These are phyloP conservation scores for Ganoderma sp. DNA, from an alignment of 1,284 basidiomycete species.

Conservation along the genomic window DNA sequence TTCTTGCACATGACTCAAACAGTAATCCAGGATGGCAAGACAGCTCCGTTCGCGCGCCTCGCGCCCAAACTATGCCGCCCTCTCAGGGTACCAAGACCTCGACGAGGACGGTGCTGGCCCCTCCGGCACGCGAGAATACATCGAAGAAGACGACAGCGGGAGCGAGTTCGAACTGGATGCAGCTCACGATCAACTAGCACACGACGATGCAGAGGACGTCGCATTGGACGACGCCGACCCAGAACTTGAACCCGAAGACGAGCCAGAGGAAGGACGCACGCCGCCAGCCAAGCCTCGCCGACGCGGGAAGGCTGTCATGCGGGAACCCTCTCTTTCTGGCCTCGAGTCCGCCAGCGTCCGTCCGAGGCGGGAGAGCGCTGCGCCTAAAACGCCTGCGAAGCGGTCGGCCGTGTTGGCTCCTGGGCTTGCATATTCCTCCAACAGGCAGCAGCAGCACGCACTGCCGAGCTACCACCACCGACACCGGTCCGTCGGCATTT, in stretches of 20 bases:
- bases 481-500: conserved; percentile 67
- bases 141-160: conserved; percentile 41
- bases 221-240: conserved; percentile 29
- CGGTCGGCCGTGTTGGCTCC: conserved; percentile 34
- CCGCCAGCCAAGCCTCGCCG: conserved; percentile 10
- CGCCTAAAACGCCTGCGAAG: conserved; percentile 31
- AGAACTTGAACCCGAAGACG: conserved; percentile 25
- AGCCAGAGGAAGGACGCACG: conserved; percentile 18
- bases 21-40: conserved; percentile 38
- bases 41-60: conserved; percentile 44
- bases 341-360: conserved; percentile 18
- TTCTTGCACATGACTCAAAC: too few species aligned
- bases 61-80: conserved; percentile 43
- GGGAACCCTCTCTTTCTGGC: conserved; percentile 23
- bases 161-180: conserved; percentile 53
- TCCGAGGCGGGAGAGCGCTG: conserved; percentile 27
- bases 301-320: conserved; percentile 13
- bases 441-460: conserved; percentile 58
- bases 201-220: conserved; percentile 33
- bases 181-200: conserved; percentile 35
- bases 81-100: conserved; percentile 32
- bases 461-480: conserved; percentile 70
- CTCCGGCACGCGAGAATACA: conserved; percentile 25
- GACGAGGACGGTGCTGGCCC: conserved; percentile 37
- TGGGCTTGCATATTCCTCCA: conserved; percentile 42